Base-by-base conservation (phyloP, 139 green algal species). In the Tetraselmis striata region DNA sequence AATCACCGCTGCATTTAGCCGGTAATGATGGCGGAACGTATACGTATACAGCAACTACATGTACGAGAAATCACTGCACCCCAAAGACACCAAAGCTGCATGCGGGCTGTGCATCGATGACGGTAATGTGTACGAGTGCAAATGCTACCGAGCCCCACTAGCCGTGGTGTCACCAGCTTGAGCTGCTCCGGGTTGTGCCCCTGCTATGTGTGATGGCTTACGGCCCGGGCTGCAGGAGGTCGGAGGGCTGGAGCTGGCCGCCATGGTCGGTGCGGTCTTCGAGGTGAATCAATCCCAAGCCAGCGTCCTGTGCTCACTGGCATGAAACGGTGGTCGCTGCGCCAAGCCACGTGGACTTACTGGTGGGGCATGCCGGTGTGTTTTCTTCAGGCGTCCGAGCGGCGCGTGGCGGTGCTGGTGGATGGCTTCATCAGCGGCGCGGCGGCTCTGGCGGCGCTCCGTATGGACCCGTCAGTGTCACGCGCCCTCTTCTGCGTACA, bases 211-310 rank as follows among this genome's bases (percentile, higher is more conserved):
- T 24, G 75, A 31, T 28, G n/a, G 29, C 82, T 32, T 45, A 1
- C 32, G 74, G 29, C 30, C 78, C 28, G 59, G 32, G 29, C 30
- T 91, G 77, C 79, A 82, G 23, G 87, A 84, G 29, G 83, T 91
- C 18, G 87, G 87, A 23, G 87, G 87, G 2, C 83, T 91, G 22
- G 87, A 91, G 81, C n/a, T 91, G 0, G 87, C 86, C 1, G 87
- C 87, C 27, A 90, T 91, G 80, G 74, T 32, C 0, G 87, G 87
- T 0, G 87, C 87, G 0, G 85, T 79, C 77, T 24, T 85, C 23
- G 78, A 80, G 31, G 79, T 80, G 77, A 23, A 76, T 76, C 23
- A 24, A 27, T 23, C 59, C 24, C 23, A 76, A 76, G 24, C 59
- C 24, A 76, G 24, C 59, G 24, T 27, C 59, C 23, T 24, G 59